Base-by-base conservation (phyloP, 164 flowering plant species). In the Magnolia officinalis region DNA sequence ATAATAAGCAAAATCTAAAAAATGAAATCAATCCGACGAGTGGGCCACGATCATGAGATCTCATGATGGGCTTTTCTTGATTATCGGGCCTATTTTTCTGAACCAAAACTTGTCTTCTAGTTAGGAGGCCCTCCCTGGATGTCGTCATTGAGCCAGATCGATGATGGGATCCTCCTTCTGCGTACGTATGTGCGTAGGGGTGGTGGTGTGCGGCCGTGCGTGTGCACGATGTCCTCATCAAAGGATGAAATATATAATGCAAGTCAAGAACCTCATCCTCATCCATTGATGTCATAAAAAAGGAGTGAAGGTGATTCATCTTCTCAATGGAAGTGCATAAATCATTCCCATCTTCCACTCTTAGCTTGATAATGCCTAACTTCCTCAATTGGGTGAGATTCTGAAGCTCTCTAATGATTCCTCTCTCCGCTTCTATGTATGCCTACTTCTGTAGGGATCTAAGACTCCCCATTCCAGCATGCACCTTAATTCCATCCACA, bases 401-500 rank as follows among this genome's bases (percentile, higher is more conserved):
- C 16, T 71, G 51, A 51, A 77, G 49, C n/a, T 77, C 63, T 49
- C n/a, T 13, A 50, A 77, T 9, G 11, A 65, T 72, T 2, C 63
- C 29, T 1, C 18, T 71, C 50, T 29, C 64, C 8, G 74, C 75
- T 24, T 77, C 58, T 71, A 77, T 19, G n/a, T 24, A 7, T 14
- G 75, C 63, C 29, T 72, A 29, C 61, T 50, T 77, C 50, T 77
- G 79, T 9, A 77, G 26, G 59, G 79, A 50, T 16, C 16, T 29
- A 26, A 71, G 29, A 7, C 63, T 7, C 6, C 37, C 71, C 5
- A 77, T 77, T 51, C 71, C 71, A 1, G 18, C 71, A 19, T 21
- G 70, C 51, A 65, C 21, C 23, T 65, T 59, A 20, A 77, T 8
- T 50, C 74, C 79, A 21, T 49, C 4, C 10, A 31, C 7, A 24